Evolutionary conservation across 352 stramenopile genomes (phyloP), one percentile per base, ranked within the genome.

Genomic region (Sclerospora graminicola): DNA sequence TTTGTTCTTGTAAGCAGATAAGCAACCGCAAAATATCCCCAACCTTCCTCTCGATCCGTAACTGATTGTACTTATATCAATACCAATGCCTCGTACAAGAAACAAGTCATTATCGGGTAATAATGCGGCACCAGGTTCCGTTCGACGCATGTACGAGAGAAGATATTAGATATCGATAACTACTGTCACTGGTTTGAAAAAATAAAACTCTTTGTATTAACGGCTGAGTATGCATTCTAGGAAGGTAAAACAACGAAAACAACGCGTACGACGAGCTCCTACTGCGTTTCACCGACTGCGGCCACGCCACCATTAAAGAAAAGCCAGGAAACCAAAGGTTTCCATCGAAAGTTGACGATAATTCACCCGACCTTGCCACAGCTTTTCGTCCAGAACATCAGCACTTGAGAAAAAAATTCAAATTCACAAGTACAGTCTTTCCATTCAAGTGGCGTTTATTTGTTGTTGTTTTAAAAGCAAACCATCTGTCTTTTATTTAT

Each of bases 81-180:
- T 26, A 41, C 37, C 14, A 48, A 68, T 68, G 54, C 29, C 59
- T 42, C 45, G 48, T 13, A 44, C 28, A 30, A 52, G 43, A 31
- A 68, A 68, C 54, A 65, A 58, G 6, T 40, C 43, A 23, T 53
- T 54, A 27, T 53, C 50, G 0, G 19, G 27, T 21, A 39, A 57
- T 16, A 53, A 3, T 35, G 44, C 15, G 48, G 63, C 59, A 44
- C 35, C 59, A 13, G 45, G 49, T 39, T 58, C 54, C 5, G 50
- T 36, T 45, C 54, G 59, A 27, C 49, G 54, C n/a, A 54, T 61
- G 59, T 68, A 65, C 54, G 45, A 54, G 28, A 65, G 53, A 48
- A 5, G 9, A 36, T 45, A 19, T 44, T 28, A 20, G 23, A 5
- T 15, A 29, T 21, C 13, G n/a, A 16, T 13, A 29, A 31, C 38